These are phyloP conservation scores for Aegilops speltoides DNA, from an alignment of 176 grass and related monocot genomes.

Conservation along the genomic window DNA sequence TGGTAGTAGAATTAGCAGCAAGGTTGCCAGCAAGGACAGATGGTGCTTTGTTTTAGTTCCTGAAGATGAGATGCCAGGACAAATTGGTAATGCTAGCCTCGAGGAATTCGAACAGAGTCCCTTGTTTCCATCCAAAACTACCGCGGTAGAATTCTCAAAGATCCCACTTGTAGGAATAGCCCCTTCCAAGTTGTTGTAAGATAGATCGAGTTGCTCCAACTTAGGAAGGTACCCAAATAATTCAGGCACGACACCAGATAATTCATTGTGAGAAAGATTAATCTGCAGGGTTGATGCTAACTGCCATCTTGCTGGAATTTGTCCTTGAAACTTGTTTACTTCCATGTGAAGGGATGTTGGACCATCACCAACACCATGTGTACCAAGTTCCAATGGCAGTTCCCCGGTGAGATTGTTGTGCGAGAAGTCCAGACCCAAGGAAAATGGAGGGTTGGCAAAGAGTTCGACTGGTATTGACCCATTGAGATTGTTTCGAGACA, in stretches of 20 bases:
- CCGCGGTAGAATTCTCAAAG: neutral
- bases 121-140: neutral
- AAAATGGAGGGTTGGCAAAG: neutral
- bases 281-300: neutral
- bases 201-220: conserved; percentile 12
- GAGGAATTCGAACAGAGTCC: neutral
- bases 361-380: neutral
- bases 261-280: conserved; percentile 5
- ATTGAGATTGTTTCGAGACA: conserved; percentile 21
- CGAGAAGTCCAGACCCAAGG: neutral
- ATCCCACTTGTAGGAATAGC: neutral
- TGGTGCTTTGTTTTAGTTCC: neutral
- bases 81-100: neutral
- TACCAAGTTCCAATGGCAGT: neutral
- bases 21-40: neutral
- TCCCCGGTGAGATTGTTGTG: neutral
- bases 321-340: neutral
- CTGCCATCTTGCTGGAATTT: neutral
- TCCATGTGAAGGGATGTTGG: conserved; percentile 16
- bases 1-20: neutral
- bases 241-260: neutral
- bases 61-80: neutral
- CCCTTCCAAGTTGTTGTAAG: conserved; percentile 18
- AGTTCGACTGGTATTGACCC: conserved; percentile 9
- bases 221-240: neutral